Base-by-base conservation (phyloP, 495 filamentous ascomycete species). In the Penicillium parvum region DNA sequence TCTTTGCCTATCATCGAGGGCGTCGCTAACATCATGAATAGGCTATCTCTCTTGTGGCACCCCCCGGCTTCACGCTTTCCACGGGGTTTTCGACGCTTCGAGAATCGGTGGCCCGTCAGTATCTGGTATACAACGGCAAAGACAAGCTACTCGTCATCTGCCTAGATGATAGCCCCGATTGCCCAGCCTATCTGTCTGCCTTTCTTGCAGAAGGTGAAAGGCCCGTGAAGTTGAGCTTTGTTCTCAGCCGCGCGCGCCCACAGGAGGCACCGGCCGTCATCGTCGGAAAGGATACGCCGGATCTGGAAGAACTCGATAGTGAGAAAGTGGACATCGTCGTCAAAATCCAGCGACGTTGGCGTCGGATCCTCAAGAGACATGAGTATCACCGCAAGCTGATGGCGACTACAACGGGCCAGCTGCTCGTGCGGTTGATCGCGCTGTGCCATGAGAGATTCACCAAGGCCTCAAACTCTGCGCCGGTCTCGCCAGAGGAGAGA, bases 321-420 rank as follows among this genome's bases (percentile, higher is more conserved):
- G 25, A 42, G 9, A 39, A 52, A 19, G 28, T 47, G 3, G 28
- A 47, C 2, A 28, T 27, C n/a, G 35, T 52, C 25, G 22, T n/a
- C 0, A 42, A 32, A n/a, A 37, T 52, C 15, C 49, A 52, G 19
- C 11, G 37, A 2, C 38, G 43, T 12, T 52, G 49, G 49, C 29
- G 43, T 16, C 18, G 26, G 6, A 27, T 52, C 14, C 27, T 47
- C 20, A 25, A 27, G 5, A 10, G 18, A 11, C 15, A 42, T 7
- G 15, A 32, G 12, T 22, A 37, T 3, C 36, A 33, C 7, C 43
- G 49, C 11, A 14, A 20, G 12, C 12, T 18, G 11, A 16, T n/a
- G 11, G 20, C 19, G 32, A 26, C 1, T 16, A 7, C 14, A 26
- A 47, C 7, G 38, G 43, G 3, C n/a, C 32, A 52, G 17, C 12